phyloP scores from a whole-genome alignment of 129 eudicot genomes.

The Flaveria brownii region DNA sequence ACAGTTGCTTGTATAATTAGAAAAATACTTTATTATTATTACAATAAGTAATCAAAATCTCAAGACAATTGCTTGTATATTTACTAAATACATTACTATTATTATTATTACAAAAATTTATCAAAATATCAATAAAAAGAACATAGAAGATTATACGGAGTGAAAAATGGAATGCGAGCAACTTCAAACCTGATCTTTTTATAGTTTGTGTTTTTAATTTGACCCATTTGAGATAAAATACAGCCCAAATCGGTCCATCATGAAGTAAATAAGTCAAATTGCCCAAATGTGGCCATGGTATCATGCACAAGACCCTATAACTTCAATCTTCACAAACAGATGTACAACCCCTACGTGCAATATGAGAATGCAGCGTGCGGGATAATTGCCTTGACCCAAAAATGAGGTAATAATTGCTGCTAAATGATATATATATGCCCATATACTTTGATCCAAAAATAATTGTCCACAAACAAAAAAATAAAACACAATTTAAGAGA shows the following conservation, averaged over 20 bases:
- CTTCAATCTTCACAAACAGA: not conserved
- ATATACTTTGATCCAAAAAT: not conserved
- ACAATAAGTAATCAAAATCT: not conserved
- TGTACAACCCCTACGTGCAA: not conserved
- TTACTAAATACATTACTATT: conserved; percentile 5
- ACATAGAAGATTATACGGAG: not conserved
- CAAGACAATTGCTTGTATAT: not conserved
- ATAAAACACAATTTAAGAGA: not conserved
- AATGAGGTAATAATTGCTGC: not conserved
- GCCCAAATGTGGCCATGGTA: not conserved
- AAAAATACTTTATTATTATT: not conserved
- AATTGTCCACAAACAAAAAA: not conserved
- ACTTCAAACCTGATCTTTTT: not conserved
- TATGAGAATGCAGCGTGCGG: not conserved
- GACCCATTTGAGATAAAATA: not conserved
- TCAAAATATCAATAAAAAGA: not conserved
- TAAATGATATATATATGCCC: not conserved
- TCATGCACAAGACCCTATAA: not conserved
- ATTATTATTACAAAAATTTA: not conserved
- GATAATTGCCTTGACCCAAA: not conserved
- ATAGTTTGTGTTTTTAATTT: not conserved
- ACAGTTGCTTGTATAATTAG: conserved; percentile 6
- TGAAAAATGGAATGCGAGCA: not conserved
- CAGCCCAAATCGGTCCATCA: not conserved
- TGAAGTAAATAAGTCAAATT: not conserved